Evolutionary conservation across 2,329 filamentous ascomycete species (phyloP).

Genomic region (Colletotrichum sp.): DNA sequence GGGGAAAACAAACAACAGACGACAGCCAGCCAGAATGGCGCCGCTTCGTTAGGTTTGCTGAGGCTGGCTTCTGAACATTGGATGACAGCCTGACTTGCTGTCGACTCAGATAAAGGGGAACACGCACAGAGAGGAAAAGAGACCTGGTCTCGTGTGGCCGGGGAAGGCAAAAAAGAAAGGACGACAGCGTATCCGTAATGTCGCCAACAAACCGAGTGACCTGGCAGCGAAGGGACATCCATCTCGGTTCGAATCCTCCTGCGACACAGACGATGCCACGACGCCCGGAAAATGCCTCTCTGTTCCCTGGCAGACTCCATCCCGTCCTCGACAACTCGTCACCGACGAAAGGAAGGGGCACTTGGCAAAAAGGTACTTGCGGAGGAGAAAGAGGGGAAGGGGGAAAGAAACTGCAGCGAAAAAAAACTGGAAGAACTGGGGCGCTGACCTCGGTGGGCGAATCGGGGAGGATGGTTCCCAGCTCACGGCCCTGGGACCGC

Average conservation of each 20-base stretch:
- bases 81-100: not conserved
- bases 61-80: not conserved
- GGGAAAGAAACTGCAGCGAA: not conserved
- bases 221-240: not conserved
- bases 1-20: not conserved
- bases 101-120: not conserved
- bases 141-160: not conserved
- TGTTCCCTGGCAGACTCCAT: constrained; percentile 6
- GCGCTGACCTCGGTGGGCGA: not conserved
- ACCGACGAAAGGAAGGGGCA: not conserved
- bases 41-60: not conserved
- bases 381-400: not conserved
- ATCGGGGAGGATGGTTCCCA: constrained; percentile 9
- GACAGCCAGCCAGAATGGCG: not conserved
- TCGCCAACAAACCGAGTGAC: not conserved
- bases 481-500: not conserved
- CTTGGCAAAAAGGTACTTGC: constrained; percentile 10
- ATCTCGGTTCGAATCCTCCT: constrained; percentile 7
- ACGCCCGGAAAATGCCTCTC: constrained; percentile 11
- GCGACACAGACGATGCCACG: constrained; percentile 3
- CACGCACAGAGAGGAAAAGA: not conserved
- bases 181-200: not conserved
- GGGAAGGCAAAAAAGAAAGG: not conserved
- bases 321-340: not conserved
- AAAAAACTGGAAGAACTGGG: not conserved